These are phyloP conservation scores for Trichoderma asperelloides DNA, from an alignment of 495 filamentous ascomycete genomes.

Conservation along the genomic window DNA sequence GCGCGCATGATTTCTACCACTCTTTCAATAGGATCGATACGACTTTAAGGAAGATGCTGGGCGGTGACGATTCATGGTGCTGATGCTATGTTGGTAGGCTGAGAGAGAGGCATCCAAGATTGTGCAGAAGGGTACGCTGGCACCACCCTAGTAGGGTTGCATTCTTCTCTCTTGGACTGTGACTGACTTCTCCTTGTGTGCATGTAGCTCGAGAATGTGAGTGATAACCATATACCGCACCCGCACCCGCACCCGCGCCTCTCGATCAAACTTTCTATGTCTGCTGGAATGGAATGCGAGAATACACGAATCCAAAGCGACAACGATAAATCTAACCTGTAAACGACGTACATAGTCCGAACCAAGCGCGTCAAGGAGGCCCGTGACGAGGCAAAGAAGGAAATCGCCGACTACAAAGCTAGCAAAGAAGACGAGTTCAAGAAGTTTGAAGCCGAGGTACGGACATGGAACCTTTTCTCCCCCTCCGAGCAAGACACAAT, in stretches of 20 bases:
- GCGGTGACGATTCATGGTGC: neutral
- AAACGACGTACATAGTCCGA: conserved; percentile 54
- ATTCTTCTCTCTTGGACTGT: no score
- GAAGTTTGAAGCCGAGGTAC: conserved; percentile 85
- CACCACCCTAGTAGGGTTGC: neutral
- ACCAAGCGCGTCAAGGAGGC: conserved; percentile 96
- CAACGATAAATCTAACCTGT: neutral
- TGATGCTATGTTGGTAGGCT: conserved; percentile 46
- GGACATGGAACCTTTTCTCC: conserved; percentile 13
- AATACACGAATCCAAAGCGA: neutral
- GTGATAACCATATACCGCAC: neutral
- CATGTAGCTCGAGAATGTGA: conserved; percentile 35
- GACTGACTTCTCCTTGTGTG: neutral
- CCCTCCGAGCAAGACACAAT: no score
- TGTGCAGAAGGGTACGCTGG: conserved; percentile 76
- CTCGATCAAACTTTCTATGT: neutral
- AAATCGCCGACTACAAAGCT: conserved; percentile 89
- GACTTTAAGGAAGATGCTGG: neutral
- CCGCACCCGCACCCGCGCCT: conserved; percentile 4
- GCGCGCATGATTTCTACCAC: neutral
- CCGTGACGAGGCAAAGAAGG: conserved; percentile 89
- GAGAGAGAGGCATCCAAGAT: conserved; percentile 99
- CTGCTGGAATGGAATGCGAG: neutral
- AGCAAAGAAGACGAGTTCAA: conserved; percentile 92
- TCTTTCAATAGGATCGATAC: conserved; percentile 6